Conservation (phyloP, 306 rosid species). For the Malus orientalis region DNA sequence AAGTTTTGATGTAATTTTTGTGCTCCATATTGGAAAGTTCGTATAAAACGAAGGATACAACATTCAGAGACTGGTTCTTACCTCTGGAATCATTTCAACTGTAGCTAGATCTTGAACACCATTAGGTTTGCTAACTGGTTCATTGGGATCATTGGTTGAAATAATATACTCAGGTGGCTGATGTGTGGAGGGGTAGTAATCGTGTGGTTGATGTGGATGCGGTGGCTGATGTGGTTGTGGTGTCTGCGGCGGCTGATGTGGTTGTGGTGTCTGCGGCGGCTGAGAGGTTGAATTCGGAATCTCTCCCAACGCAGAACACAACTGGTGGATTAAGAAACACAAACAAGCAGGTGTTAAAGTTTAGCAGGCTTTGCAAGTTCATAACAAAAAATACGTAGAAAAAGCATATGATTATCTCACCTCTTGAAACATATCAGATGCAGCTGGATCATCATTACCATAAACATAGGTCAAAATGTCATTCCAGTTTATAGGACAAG, state of each 20-base stretch:
- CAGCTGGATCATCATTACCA: neutral
- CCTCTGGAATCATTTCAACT: neutral
- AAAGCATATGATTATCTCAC: neutral
- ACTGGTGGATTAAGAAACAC: conserved; percentile 21
- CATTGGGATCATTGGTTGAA: neutral
- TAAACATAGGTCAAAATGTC: neutral
- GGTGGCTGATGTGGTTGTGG: neutral
- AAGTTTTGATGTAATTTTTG: neutral
- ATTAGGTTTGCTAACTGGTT: neutral
- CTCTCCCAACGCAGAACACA: neutral
- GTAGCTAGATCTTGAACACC: neutral
- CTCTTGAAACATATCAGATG: neutral
- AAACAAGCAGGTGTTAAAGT: neutral
- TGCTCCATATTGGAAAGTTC: neutral
- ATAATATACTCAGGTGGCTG: neutral
- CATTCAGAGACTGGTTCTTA: conserved; percentile 12
- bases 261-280: neutral
- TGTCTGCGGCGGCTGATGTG: neutral
- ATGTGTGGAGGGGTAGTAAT: neutral
- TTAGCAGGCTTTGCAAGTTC: conserved; percentile 1
- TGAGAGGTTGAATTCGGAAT: neutral
- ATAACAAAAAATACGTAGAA: neutral
- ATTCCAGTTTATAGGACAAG: neutral
- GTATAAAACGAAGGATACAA: neutral
- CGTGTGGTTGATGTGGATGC: neutral